Evolutionary conservation across 352 stramenopile species (phyloP), one percentile per base, ranked within the genome.

Genomic region (Phytophthora idaei): DNA sequence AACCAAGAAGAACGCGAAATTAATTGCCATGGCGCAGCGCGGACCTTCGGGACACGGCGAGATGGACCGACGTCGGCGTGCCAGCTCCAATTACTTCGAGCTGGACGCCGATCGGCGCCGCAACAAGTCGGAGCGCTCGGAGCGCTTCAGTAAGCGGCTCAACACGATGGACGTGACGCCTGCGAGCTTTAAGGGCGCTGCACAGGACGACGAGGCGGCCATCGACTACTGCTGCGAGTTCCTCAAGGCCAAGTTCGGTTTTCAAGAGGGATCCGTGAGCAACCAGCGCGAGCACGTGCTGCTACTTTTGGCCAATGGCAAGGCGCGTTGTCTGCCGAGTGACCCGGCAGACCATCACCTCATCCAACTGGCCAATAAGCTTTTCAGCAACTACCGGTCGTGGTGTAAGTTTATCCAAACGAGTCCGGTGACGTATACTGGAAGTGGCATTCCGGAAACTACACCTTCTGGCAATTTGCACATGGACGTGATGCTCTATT

Each of bases 401-500:
- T 95, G 83, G 85, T 92, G 78, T 67, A 76, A 82, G 61, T 93
- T 93, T 53, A 55, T 95, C 21, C 69, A 77, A 28, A 66, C 77
- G 5, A 59, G 77, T 27, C 92, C 95, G 4, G 78, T 95, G 48
- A 97, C 97, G 57, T 95, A 67, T 21, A 64, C 55, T 21, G 68
- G 68, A 5, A 66, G 37, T 17, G 44, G 47, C 4, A 67, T 76
- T 21, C 72, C 72, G 5, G 44, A 64, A 7, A 44, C 61, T 21
- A 67, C 66, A 11, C 17, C 51, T 39, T 67, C 45, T 25, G 59
- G 47, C 27, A 62, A 70, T 39, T 60, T 88, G 70, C 69, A 93
- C 59, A 93, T 93, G 92, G 96, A 99, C 80, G 71, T 99, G 5
- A 95, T 99, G 57, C 73, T 99, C 5, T 98, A 97, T 64, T 98